Evolutionary conservation across 1,284 basidiomycete species (phyloP), one percentile per base, ranked within the genome.

Genomic region (Papiliotrema flavescens): DNA sequence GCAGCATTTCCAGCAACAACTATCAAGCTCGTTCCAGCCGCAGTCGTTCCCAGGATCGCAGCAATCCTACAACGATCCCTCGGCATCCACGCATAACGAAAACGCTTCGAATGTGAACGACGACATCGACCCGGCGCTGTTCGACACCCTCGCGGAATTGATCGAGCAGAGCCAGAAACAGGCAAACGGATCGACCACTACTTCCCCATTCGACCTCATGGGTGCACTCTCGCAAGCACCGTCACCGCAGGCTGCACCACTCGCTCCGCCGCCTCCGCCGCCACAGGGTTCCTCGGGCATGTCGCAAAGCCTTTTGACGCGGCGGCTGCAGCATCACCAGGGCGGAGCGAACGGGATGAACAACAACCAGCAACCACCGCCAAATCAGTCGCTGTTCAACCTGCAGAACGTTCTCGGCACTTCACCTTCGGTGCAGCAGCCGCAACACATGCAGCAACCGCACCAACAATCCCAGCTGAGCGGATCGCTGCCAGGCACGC

Each of bases 111-210:
- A n/a, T n/a, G 43, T 6, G 34, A 49, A 41, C 4, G 51, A 55
- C 28, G 60, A 57, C n/a, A 24, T 63, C 37, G 69, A 70, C 51
- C 58, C 61, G 17, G 55, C 45, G 7, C 40, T 70, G n/a, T 63
- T 71, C 35, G 58, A 59, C 15, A 68, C 62, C 32, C 50, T 71
- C 42, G 63, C 61, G 20, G 65, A 64, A 26, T 32, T 71, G 24
- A 53, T 70, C 15, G 61, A 68, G 37, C 60, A 65, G 46, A 60
- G 54, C 23, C 60, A 36, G 17, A 9, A 63, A 42, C 26, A 53
- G 47, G 52, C 32, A 36, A 60, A 56, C 26, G 49, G 46, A 2
- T 40, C 47, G 5, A 39, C 35, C n/a, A 39, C 46, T 2, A 23
- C 50, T n/a, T n/a, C n/a, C n/a, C n/a, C n/a, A n/a, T 49, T 57